Conservation (phyloP, 192 early-diverging fungal species). For the Linderina pennispora region DNA sequence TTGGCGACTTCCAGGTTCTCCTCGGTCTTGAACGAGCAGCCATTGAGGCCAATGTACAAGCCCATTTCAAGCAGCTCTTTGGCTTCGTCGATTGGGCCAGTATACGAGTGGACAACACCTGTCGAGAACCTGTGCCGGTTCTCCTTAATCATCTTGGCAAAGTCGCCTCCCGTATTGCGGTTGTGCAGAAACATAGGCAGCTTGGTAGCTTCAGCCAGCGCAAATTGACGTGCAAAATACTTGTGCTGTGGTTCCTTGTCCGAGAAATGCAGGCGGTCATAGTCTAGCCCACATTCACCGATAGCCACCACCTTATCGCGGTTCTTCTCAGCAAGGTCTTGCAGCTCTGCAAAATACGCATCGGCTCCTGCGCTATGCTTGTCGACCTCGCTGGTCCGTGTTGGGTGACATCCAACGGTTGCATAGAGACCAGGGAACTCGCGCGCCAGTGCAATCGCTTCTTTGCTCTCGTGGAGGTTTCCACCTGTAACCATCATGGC, state of each 20-base stretch:
- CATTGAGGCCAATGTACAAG: slow-evolving; percentile 92
- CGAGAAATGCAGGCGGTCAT: slow-evolving; percentile 86
- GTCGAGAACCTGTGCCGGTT: slow-evolving; percentile 56
- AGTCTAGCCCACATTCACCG: slow-evolving; percentile 94
- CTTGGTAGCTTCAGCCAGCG: slow-evolving; percentile 63
- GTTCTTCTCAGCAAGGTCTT: slow-evolving; percentile 28
- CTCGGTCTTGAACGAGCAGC: slow-evolving; percentile 86
- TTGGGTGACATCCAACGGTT: slow-evolving; percentile 85
- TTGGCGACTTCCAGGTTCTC: slow-evolving; percentile 73
- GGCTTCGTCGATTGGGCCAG: slow-evolving; percentile 64
- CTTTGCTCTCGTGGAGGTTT: slow-evolving; percentile 51
- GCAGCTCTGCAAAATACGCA: slow-evolving; percentile 54
- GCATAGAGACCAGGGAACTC: slow-evolving; percentile 53
- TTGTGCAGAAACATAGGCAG: slow-evolving; percentile 93
- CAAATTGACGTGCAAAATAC: slow-evolving; percentile 78
- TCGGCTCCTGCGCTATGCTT: slow-evolving; percentile 51
- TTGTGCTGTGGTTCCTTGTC: slow-evolving; percentile 64
- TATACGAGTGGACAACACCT: slow-evolving; percentile 94
- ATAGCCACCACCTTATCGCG: slow-evolving; percentile 73
- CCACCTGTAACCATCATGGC: slow-evolving; percentile 83
- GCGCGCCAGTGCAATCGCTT: slow-evolving; percentile 55
- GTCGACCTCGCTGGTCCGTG: slow-evolving; percentile 69
- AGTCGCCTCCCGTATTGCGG: slow-evolving; percentile 75
- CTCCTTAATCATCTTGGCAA: slow-evolving; percentile 56
- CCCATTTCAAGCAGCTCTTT: slow-evolving; percentile 57